These are phyloP conservation scores for Fraxinus cuspidata DNA, from an alignment of 257 asterid genomes.

Conservation along the genomic window DNA sequence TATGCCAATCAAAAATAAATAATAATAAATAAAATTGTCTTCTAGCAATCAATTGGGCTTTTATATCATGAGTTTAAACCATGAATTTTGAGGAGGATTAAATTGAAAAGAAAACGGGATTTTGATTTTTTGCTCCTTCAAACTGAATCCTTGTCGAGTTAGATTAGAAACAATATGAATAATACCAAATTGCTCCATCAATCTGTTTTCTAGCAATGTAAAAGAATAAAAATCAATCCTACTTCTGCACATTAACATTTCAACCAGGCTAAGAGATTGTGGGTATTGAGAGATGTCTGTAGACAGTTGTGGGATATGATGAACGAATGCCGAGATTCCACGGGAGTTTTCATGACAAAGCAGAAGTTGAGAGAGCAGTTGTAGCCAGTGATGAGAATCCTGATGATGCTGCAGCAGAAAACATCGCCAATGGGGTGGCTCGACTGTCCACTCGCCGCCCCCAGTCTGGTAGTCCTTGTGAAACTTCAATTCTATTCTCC, in stretches of 20 bases:
- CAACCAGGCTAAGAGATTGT: not conserved
- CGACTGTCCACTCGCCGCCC: slow-evolving; percentile 7
- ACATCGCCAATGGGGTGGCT: slow-evolving; percentile 2
- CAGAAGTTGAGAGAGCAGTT: slow-evolving; percentile 1
- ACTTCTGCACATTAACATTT: not conserved
- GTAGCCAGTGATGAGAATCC: slow-evolving; percentile 4
- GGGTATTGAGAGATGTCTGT: not conserved
- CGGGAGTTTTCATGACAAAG: not conserved
- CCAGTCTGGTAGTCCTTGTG: slow-evolving; percentile 23
- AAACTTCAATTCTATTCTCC: not conserved
- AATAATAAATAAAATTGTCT: no score
- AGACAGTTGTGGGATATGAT: not conserved
- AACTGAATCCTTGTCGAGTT: not conserved
- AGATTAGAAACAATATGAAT: not conserved
- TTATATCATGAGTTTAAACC: no score
- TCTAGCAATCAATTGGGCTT: no score
- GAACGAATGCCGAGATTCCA: not conserved
- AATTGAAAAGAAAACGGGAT: no score
- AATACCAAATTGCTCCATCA: slow-evolving; percentile 1
- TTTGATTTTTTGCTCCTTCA: not conserved
- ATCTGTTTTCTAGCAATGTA: not conserved
- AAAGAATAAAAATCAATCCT: not conserved
- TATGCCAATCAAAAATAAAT: no score
- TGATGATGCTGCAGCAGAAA: slow-evolving; percentile 12
- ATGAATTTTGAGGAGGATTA: not conserved